These are phyloP conservation scores for Fusarium domesticum DNA, from an alignment of 2,329 filamentous ascomycete species.

Conservation along the genomic window DNA sequence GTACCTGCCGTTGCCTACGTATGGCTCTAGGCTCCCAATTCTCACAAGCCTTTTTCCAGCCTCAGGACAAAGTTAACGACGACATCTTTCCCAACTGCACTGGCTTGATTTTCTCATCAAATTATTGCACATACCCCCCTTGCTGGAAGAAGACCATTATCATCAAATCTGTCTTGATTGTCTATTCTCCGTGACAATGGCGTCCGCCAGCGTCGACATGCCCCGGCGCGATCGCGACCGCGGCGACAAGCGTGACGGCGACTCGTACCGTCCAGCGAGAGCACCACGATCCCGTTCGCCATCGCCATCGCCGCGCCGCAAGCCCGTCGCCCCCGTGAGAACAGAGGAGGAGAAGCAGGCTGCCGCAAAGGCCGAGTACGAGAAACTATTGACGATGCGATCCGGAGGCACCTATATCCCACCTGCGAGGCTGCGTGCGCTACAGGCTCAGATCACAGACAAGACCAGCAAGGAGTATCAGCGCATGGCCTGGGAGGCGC, in stretches of 20 bases:
- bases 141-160: slow-evolving; percentile 2
- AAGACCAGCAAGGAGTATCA: slow-evolving; percentile 96
- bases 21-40: not conserved
- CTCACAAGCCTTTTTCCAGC: slow-evolving; percentile 8
- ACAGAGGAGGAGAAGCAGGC: slow-evolving; percentile 84
- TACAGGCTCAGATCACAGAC: slow-evolving; percentile 96
- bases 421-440: slow-evolving; percentile 80
- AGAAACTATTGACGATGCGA: slow-evolving; percentile 86
- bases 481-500: slow-evolving; percentile 97
- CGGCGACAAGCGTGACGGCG: slow-evolving; percentile 43
- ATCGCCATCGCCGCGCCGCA: slow-evolving; percentile 34
- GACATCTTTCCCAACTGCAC: slow-evolving; percentile 15
- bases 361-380: slow-evolving; percentile 86
- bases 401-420: slow-evolving; percentile 97
- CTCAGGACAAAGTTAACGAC: slow-evolving; percentile 12
- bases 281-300: slow-evolving; percentile 25
- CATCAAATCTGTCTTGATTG: slow-evolving; percentile 1
- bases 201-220: slow-evolving; percentile 44
- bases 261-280: slow-evolving; percentile 48
- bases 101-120: too few relatives aligned
- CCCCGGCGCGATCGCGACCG: slow-evolving; percentile 39
- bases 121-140: slow-evolving; percentile 1
- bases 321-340: slow-evolving; percentile 39
- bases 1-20: slow-evolving; percentile 6
- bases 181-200: slow-evolving; percentile 34